Percentiles rank a stretch among this genome's conserved stretches.
These are phyloP conservation scores for Cordyceps militaris DNA, from an alignment of 2,329 filamentous ascomycete species.

Conservation along the genomic window DNA sequence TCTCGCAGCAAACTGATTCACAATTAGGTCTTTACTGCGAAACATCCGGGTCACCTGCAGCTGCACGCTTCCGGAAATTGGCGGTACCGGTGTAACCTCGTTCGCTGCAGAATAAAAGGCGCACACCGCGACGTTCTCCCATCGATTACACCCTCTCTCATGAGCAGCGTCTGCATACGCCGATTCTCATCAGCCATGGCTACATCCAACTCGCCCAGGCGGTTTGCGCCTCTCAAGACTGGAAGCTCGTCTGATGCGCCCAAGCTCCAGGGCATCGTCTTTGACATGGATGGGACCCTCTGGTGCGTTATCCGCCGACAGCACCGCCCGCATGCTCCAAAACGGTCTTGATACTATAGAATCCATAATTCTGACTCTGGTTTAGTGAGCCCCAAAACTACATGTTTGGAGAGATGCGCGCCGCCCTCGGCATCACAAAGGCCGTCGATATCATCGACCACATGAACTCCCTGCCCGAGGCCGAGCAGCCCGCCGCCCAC, in stretches of 20 bases:
- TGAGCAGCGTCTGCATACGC: constrained; percentile 15
- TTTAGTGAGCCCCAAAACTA: constrained; percentile 80
- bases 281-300: constrained; percentile 92
- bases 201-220: constrained; percentile 28
- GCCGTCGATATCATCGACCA: constrained; percentile 80
- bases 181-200: constrained; percentile 37
- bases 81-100: not conserved
- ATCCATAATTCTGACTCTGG: not conserved
- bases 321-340: not conserved
- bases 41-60: not conserved
- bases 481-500: constrained; percentile 56
- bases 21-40: not conserved
- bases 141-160: not conserved
- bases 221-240: constrained; percentile 50
- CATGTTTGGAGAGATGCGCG: constrained; percentile 89
- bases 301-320: constrained; percentile 53
- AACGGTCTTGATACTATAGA: constrained; percentile 3
- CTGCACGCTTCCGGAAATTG: not conserved
- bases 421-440: constrained; percentile 64
- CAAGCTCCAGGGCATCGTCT: constrained; percentile 58
- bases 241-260: constrained; percentile 31
- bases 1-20: not conserved
- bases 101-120: constrained; percentile 6
- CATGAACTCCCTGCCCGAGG: constrained; percentile 63
- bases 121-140: not conserved